phyloP scores from a whole-genome alignment of 2,329 filamentous ascomycete species.

The Fusarium torreyae region DNA sequence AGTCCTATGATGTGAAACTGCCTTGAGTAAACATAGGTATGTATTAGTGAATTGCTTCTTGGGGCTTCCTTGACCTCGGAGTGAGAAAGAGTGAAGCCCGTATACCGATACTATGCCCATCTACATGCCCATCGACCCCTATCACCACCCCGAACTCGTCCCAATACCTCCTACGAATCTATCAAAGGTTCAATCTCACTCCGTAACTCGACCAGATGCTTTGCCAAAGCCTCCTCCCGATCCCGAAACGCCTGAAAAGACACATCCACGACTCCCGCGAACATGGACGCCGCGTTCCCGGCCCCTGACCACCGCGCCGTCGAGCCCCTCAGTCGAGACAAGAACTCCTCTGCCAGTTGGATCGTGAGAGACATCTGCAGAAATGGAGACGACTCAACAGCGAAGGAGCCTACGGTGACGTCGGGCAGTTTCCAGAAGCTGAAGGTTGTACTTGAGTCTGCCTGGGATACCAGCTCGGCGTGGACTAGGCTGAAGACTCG shows the following conservation, averaged over 20 bases:
- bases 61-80: constrained; percentile 8
- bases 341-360: constrained; percentile 60
- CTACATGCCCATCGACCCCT: neutral
- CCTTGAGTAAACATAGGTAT: constrained; percentile 21
- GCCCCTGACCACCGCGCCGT: constrained; percentile 50
- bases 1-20: neutral
- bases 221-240: constrained; percentile 54
- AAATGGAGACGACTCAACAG: constrained; percentile 58
- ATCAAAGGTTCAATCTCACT: constrained; percentile 54
- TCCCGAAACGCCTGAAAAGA: constrained; percentile 53
- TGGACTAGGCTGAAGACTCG: constrained; percentile 57
- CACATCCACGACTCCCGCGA: constrained; percentile 53
- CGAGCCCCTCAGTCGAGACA: constrained; percentile 54
- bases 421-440: constrained; percentile 59
- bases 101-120: constrained; percentile 19
- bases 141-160: neutral
- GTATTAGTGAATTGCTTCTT: constrained; percentile 37
- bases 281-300: constrained; percentile 50
- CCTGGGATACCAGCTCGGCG: constrained; percentile 50
- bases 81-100: constrained; percentile 8
- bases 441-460: constrained; percentile 51
- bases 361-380: constrained; percentile 61
- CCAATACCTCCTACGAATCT: constrained; percentile 42
- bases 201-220: constrained; percentile 53
- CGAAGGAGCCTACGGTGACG: constrained; percentile 59